These are phyloP conservation scores for Phytophthora agathidicida DNA, from an alignment of 352 stramenopile genomes.

Conservation along the genomic window DNA sequence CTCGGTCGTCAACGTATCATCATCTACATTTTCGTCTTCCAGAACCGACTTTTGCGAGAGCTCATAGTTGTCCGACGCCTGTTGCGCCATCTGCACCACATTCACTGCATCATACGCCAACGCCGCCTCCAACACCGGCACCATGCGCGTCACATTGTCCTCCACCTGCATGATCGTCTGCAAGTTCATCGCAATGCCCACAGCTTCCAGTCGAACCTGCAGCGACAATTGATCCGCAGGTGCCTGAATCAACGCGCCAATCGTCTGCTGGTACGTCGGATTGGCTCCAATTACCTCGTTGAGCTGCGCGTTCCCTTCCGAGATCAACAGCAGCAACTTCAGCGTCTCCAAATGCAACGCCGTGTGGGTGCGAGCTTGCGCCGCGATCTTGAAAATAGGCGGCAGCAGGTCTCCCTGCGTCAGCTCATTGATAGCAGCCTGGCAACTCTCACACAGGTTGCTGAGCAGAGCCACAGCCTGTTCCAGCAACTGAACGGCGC, in stretches of 20 bases:
- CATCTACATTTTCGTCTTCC: slow-evolving; percentile 69
- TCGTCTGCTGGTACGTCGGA: slow-evolving; percentile 66
- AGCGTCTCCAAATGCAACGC: slow-evolving; percentile 80
- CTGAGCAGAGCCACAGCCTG: slow-evolving; percentile 78
- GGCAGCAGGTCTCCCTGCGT: slow-evolving; percentile 77
- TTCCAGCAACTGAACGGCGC: slow-evolving; percentile 79
- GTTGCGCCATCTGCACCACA: slow-evolving; percentile 77
- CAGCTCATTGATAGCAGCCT: slow-evolving; percentile 81
- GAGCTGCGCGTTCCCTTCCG: slow-evolving; percentile 80
- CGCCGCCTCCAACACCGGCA: slow-evolving; percentile 72
- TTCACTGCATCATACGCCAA: slow-evolving; percentile 83
- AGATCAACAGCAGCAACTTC: slow-evolving; percentile 83
- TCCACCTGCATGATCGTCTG: slow-evolving; percentile 74
- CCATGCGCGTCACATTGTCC: slow-evolving; percentile 66
- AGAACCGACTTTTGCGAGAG: slow-evolving; percentile 64
- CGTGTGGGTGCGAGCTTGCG: slow-evolving; percentile 50
- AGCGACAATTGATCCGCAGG: slow-evolving; percentile 55
- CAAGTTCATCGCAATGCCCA: slow-evolving; percentile 86
- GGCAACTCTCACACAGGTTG: slow-evolving; percentile 87
- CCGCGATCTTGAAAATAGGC: slow-evolving; percentile 76
- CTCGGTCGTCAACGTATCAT: slow-evolving; percentile 65
- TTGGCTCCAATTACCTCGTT: slow-evolving; percentile 71
- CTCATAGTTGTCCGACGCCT: slow-evolving; percentile 62
- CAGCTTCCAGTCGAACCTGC: slow-evolving; percentile 56
- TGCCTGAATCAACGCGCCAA: slow-evolving; percentile 74